phyloP scores from a whole-genome alignment of 1,284 basidiomycete species.

The Trichosporon coremiiforme region DNA sequence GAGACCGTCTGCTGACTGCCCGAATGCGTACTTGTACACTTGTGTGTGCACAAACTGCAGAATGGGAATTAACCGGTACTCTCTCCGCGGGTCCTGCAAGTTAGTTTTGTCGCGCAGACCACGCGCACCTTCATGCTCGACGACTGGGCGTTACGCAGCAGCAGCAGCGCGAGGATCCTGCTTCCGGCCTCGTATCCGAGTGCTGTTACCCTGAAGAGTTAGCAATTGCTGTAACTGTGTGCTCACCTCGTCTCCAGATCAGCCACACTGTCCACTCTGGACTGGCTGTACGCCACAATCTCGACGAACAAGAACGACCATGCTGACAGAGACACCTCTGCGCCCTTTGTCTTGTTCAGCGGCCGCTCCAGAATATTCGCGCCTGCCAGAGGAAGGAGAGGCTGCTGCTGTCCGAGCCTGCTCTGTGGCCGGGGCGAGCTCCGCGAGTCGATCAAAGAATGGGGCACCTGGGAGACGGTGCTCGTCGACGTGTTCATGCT shows the following conservation, averaged over 20 bases:
- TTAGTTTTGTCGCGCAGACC: constrained; percentile 42
- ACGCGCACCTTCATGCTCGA: constrained; percentile 59
- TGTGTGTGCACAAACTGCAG: constrained; percentile 90
- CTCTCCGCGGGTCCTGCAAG: constrained; percentile 80
- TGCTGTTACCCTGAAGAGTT: constrained; percentile 73
- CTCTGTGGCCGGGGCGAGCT: constrained; percentile 21
- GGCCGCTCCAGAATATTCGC: constrained; percentile 71
- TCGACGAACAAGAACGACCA: constrained; percentile 90
- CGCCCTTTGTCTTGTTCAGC: constrained; percentile 75
- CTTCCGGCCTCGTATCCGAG: constrained; percentile 86
- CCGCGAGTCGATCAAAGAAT: constrained; percentile 23
- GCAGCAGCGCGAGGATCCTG: constrained; percentile 64
- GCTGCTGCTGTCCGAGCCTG: constrained; percentile 11
- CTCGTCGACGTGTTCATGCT: constrained; percentile 27
- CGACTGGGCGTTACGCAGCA: constrained; percentile 53
- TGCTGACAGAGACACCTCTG: constrained; percentile 77
- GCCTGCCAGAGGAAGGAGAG: not conserved
- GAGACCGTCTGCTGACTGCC: constrained; percentile 87
- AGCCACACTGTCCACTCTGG: constrained; percentile 87
- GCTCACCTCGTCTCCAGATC: constrained; percentile 80
- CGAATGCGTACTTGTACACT: constrained; percentile 92
- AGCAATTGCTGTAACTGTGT: not conserved
- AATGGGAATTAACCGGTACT: constrained; percentile 81
- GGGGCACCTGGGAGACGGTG: constrained; percentile 26
- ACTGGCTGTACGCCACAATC: constrained; percentile 91